Evolutionary conservation across 495 filamentous ascomycete genomes (phyloP), one percentile per base, ranked within the genome.

Genomic region (Penicillium mononematosum): DNA sequence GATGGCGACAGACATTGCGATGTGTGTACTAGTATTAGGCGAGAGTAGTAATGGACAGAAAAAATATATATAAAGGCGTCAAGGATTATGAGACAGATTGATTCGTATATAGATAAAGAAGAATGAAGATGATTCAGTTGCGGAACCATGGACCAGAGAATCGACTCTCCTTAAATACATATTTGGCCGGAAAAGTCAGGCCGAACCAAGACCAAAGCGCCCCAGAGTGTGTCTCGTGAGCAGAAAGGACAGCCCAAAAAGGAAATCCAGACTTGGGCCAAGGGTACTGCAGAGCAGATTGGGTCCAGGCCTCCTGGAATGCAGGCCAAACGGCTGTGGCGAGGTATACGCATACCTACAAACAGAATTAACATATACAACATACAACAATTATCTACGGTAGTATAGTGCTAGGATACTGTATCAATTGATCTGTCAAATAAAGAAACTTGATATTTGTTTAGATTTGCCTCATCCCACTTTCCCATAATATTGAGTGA

Each of bases 1-100:
- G 50, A 75, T 73, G 58, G 71, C 68, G 60, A 75, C 72, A 51
- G 74, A 77, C 74, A 77, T 77, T 57, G 31, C 63, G 48, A 47
- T 51, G 10, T 11, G 16, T 10, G 47, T 53, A 45, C 12, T 49
- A 5, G 6, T 42, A 39, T 45, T 38, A 50, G 14, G 5, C 1
- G 10, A 43, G 25, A 3, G 19, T 11, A 11, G 3, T 17, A 12
- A 24, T 1, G 25, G 25, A n/a, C 45, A 12, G 27, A 53, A 34
- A 19, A 1, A 9, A 36, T 36, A 45, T 45, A 14, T 24, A 45
- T 16, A 17, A 20, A 25, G 19, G 14, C 20, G 48, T 24, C 44
- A 14, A 38, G 17, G 17, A 32, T 14, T 25, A 27, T 36, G 24
- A 25, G 31, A 19, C 31, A 1, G 19, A 20, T 11, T 24, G 38